A percentile compares a stretch with the other conserved stretches of the same genome.
phyloP scores from a whole-genome alignment of 495 filamentous ascomycete genomes.

The Talaromyces borbonicus region DNA sequence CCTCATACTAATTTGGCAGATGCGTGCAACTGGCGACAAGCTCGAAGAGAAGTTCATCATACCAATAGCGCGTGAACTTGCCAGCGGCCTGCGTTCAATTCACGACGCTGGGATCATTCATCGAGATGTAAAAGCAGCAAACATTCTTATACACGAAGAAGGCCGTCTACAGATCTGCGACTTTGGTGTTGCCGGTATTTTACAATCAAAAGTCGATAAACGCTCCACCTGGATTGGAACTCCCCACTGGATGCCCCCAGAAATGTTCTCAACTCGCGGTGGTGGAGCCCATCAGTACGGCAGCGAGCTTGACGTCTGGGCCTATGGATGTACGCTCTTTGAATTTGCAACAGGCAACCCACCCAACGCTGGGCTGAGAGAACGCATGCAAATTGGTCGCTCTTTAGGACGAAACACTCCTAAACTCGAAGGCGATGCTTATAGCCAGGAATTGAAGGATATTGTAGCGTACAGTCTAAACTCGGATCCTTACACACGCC shows the following conservation, averaged over 20 bases:
- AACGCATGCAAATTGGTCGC: slow-evolving; percentile 47
- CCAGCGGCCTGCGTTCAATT: slow-evolving; percentile 73
- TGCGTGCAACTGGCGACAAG: slow-evolving; percentile 52
- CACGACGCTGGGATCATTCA: slow-evolving; percentile 92
- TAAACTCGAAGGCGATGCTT: slow-evolving; percentile 65
- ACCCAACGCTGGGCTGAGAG: slow-evolving; percentile 47
- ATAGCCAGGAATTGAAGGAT: slow-evolving; percentile 60
- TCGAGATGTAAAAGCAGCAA: slow-evolving; percentile 90
- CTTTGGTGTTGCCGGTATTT: slow-evolving; percentile 84
- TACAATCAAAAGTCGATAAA: slow-evolving; percentile 77
- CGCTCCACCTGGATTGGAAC: slow-evolving; percentile 90
- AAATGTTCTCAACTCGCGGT: slow-evolving; percentile 49
- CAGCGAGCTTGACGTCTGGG: slow-evolving; percentile 85
- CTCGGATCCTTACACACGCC: slow-evolving; percentile 61
- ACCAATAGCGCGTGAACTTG: slow-evolving; percentile 78
- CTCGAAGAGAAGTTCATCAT: slow-evolving; percentile 87
- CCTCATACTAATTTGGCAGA: slow-evolving; percentile 21
- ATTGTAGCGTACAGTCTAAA: slow-evolving; percentile 75
- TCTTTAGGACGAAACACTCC: slow-evolving; percentile 50
- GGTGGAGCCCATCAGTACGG: slow-evolving; percentile 42
- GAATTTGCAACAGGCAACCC: slow-evolving; percentile 88
- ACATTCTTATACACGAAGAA: slow-evolving; percentile 81
- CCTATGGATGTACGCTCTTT: slow-evolving; percentile 57
- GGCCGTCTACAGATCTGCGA: slow-evolving; percentile 87
- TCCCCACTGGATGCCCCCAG: slow-evolving; percentile 94